Conservation (phyloP, 2,329 filamentous ascomycete species). For the Aspergillus luchuensis region DNA sequence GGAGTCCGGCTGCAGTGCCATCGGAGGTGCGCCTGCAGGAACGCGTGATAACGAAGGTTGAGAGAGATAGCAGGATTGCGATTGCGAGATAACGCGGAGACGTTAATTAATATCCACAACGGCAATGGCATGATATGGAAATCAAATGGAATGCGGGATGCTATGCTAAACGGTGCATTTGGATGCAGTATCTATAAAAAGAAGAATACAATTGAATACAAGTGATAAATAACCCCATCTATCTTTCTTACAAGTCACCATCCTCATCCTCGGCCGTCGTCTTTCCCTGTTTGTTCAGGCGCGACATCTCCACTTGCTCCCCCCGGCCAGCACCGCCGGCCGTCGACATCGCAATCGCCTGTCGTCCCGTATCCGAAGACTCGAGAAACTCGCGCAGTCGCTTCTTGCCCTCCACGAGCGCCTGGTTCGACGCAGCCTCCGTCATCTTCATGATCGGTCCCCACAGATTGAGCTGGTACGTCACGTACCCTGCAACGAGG, state of each 20-base stretch:
- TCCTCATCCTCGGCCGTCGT: constrained; percentile 30
- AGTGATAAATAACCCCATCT: constrained; percentile 12
- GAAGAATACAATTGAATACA: constrained; percentile 11
- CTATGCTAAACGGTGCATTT: neutral
- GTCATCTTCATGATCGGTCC: constrained; percentile 95
- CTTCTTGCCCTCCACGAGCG: constrained; percentile 87
- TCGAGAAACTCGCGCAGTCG: constrained; percentile 87
- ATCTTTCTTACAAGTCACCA: constrained; percentile 35
- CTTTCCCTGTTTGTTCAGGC: constrained; percentile 33
- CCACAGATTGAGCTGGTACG: constrained; percentile 91
- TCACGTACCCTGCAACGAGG: constrained; percentile 77
- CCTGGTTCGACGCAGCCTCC: constrained; percentile 84
- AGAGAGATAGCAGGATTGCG: neutral
- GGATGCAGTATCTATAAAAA: neutral
- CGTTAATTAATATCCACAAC: too few relatives aligned
- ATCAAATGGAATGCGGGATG: too few relatives aligned
- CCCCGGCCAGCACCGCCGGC: constrained; percentile 34
- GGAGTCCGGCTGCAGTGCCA: neutral
- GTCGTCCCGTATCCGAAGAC: constrained; percentile 78
- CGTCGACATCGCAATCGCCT: constrained; percentile 75
- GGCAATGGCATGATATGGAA: too few relatives aligned
- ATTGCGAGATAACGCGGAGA: neutral
- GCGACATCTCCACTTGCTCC: constrained; percentile 63
- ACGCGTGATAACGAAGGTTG: neutral
- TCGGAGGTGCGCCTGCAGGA: neutral